Evolutionary conservation across 352 stramenopile genomes (phyloP), one percentile per base, ranked within the genome.

Genomic region (Globisporangium apiculatum): DNA sequence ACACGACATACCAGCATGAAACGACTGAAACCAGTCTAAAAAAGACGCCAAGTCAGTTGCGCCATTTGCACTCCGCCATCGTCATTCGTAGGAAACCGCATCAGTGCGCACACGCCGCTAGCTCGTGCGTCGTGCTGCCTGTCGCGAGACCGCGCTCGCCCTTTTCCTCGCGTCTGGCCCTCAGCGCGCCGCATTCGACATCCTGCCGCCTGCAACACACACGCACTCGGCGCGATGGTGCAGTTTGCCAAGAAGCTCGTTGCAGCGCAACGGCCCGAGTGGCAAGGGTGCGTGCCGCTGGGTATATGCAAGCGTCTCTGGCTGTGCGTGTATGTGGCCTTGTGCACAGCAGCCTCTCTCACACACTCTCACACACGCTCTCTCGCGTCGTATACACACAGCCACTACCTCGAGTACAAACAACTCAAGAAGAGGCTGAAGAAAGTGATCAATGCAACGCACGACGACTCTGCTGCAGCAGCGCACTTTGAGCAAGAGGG

Each of bases 341-440:
- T 15, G 2, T 61, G 48, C 18, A 47, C 15, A n/a, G 37, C 24
- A 15, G 38, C 9, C 40, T 35, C 8, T 53, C 50, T 53, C 17
- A 53, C 38, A 12, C 24, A 15, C 40, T 35, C 8, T 53, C 50
- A 52, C 17, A 53, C 38, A 12, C 24, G 35, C 4, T 43, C 40
- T 43, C 4, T 43, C 7, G 1, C 7, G 7, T 43, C 15, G n/a
- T 55, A 48, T 37, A 17, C 14, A 36, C 36, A 12, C 48, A 91
- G 83, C 2, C 86, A 95, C 64, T 95, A 95, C 66, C 68, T 95
- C 42, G 82, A 95, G 73, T 95, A 95, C 82, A 94, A 94, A 64
- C 80, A 94, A 54, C 73, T 95, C 14, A 95, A 95, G 77, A 94
- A 91, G 70, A 77, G 82, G 48, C 71, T 95, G 47, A 90, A 91